Evolutionary conservation across 768 basidiomycete genomes (phyloP).

Genomic region (Coprinellus micaceus): DNA sequence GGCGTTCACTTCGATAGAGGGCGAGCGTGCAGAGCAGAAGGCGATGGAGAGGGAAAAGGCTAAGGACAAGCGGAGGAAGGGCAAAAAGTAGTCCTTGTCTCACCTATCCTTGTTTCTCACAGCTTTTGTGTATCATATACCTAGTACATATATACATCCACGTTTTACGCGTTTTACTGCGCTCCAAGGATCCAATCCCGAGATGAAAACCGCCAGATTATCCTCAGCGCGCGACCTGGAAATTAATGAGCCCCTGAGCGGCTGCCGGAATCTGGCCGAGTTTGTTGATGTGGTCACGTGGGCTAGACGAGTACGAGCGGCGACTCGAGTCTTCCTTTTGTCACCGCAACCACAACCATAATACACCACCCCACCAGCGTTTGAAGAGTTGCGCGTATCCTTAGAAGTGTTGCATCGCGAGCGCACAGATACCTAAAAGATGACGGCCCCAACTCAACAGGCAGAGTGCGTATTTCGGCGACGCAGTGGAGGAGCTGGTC

Average conservation of each 20-base stretch:
- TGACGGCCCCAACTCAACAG: background rate
- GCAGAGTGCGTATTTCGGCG: background rate
- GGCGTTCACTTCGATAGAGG: constrained; percentile 72
- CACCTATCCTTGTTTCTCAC: background rate
- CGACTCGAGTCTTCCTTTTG: too few species aligned
- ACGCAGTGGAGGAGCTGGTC: background rate
- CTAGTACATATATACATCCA: background rate
- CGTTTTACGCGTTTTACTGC: background rate
- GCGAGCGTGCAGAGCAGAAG: constrained; percentile 94
- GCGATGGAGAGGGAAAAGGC: constrained; percentile 80
- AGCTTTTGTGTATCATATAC: background rate
- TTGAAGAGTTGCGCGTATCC: too few species aligned
- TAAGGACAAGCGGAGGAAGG: constrained; percentile 72
- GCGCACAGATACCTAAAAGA: background rate
- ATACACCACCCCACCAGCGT: too few species aligned
- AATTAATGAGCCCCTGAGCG: too few species aligned
- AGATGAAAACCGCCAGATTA: too few species aligned
- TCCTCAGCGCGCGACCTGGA: too few species aligned
- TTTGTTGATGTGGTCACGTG: too few species aligned
- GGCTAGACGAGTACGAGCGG: too few species aligned
- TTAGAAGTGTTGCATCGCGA: too few species aligned
- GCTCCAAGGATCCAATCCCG: background rate
- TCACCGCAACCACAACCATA: too few species aligned
- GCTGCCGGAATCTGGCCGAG: too few species aligned
- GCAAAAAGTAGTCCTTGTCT: constrained; percentile 50